Conservation (phyloP, 345 rosid genomes). For the Citrus trifoliata region DNA sequence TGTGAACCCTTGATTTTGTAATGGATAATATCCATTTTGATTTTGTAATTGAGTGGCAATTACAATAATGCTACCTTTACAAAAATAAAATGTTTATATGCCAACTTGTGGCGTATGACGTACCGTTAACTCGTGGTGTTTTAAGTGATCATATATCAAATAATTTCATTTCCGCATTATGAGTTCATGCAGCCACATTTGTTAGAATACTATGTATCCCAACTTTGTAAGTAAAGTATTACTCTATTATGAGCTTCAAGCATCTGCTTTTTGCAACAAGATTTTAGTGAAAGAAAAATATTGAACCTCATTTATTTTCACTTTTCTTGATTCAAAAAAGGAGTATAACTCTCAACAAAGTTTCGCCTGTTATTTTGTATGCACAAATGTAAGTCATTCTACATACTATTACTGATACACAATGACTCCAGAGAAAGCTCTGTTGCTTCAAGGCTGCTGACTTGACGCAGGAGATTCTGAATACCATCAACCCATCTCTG, state of each 20-base stretch:
- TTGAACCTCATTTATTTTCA: neutral
- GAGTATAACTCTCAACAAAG: neutral
- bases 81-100: no score
- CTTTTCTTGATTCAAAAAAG: neutral
- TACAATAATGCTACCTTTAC: neutral
- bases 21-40: neutral
- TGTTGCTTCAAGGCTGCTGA: conserved; percentile 43
- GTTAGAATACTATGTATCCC: neutral
- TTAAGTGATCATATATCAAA: no score
- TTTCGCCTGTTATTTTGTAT: conserved; percentile 1
- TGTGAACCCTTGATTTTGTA: no score
- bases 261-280: neutral
- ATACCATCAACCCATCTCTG: conserved; percentile 87
- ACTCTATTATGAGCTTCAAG: neutral
- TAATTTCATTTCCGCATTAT: no score
- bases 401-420: conserved; percentile 38
- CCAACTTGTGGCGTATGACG: no score
- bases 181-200: neutral
- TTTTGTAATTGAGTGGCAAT: neutral
- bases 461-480: conserved; percentile 69
- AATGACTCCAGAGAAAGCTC: conserved; percentile 51
- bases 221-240: no score
- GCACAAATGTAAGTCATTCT: conserved; percentile 20
- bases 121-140: no score
- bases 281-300: neutral